A percentile compares a stretch with the other conserved stretches of the same genome.
Evolutionary conservation across 177 flowering plant species (phyloP).

Genomic region (Vitis hybrid): DNA sequence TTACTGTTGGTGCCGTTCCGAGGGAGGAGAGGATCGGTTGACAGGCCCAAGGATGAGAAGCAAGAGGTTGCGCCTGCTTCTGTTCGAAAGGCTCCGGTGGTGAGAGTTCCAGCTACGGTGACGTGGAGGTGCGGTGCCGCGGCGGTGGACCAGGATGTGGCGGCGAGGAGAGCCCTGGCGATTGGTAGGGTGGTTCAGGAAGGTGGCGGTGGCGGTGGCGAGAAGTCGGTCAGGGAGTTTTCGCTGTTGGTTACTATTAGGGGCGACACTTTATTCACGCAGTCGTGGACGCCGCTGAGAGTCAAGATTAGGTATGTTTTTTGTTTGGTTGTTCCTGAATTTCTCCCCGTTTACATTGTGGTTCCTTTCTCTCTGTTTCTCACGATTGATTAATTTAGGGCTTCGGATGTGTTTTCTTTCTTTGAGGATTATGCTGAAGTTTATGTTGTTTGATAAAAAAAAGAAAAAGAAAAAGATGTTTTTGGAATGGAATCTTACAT

Average conservation of each 20-base stretch:
- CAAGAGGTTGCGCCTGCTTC: slow-evolving; percentile 3
- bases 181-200: slow-evolving; percentile 50
- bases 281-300: slow-evolving; percentile 64
- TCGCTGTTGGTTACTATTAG: slow-evolving; percentile 42
- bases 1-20: slow-evolving; percentile 49
- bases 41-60: slow-evolving; percentile 20
- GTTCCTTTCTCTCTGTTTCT: not conserved
- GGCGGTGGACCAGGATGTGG: slow-evolving; percentile 48
- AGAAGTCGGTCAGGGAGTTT: slow-evolving; percentile 35
- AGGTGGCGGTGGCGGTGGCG: slow-evolving; percentile 12
- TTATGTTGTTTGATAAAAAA: too few relatives aligned
- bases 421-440: too few relatives aligned
- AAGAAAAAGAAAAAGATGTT: not conserved
- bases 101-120: slow-evolving; percentile 24
- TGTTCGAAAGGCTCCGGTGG: slow-evolving; percentile 20
- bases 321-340: too few relatives aligned
- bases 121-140: slow-evolving; percentile 19
- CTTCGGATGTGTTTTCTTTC: too few relatives aligned
- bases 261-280: slow-evolving; percentile 70
- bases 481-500: not conserved
- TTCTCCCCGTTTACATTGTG: too few relatives aligned
- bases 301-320: slow-evolving; percentile 43
- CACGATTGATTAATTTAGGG: not conserved
- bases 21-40: slow-evolving; percentile 22
- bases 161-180: slow-evolving; percentile 65